Evolutionary conservation across 352 stramenopile species (phyloP), one percentile per base, ranked within the genome.

Genomic region (Pythium scleroteichum): DNA sequence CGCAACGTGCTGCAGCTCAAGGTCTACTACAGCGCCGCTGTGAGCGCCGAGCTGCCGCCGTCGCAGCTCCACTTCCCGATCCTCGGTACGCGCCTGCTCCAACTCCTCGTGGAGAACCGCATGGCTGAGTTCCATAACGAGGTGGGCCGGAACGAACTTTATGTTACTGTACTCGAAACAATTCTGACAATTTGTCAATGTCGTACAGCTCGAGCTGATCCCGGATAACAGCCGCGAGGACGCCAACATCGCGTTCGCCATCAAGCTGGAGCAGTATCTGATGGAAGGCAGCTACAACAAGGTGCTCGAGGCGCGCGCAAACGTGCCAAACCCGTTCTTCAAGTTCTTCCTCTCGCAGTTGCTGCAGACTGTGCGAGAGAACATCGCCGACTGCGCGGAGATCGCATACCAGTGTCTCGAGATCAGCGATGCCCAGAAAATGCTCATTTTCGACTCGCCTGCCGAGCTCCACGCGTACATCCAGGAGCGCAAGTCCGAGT

Each of bases 311-410:
- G 79, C 90, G 13, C 87, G 77, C 38, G 71, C 82, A n/a, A 82
- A 92, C 62, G 84, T 98, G 59, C 96, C 96, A 8, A 87, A 97
- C 68, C 86, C 87, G 52, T 90, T 89, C 56, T 98, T 98, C 78
- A 82, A 83, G 69, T 97, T 98, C 69, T 98, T 98, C 73, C 83
- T 99, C 40, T 82, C 92, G 24, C 90, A 96, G 62, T 68, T 98
- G 27, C 71, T 98, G 23, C 87, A 96, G 69, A 98, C 96, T 9
- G 96, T 99, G 41, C 83, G 96, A 14, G 94, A 98, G 68, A 96
- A 95, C 60, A 97, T 99, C 71, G 96, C 94, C 14, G 96, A 98
- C 75, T 98, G 94, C 77, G 85, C 96, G 33, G 94, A 98, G 79
- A 91, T 98, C 45, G 83, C 90, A 12, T 98, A 98, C 69, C 86